phyloP scores from a whole-genome alignment of 169 alveolate species.

The Plasmodium sp. region DNA sequence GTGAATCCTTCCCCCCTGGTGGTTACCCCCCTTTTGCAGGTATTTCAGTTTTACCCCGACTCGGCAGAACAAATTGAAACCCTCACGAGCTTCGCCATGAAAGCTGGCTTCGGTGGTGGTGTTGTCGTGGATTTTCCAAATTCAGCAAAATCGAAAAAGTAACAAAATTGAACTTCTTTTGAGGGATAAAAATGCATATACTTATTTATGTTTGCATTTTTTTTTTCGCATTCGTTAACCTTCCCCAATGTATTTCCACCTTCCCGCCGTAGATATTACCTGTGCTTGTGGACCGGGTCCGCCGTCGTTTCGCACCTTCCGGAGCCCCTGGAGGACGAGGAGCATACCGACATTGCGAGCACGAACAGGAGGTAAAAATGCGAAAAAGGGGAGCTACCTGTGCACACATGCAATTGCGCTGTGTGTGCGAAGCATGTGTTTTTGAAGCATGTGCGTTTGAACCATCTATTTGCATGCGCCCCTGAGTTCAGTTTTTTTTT shows the following conservation, averaged over 20 bases:
- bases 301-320: conserved; percentile 76
- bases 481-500: background rate
- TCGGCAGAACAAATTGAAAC: conserved; percentile 94
- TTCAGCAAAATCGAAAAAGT: conserved; percentile 96
- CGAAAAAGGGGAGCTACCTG: background rate
- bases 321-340: conserved; percentile 75
- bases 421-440: background rate
- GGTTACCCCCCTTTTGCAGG: conserved; percentile 70
- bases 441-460: background rate
- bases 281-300: conserved; percentile 94
- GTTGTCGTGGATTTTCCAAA: conserved; percentile 97
- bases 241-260: background rate
- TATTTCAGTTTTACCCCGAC: conserved; percentile 97
- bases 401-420: background rate
- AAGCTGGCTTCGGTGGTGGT: conserved; percentile 96
- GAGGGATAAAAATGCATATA: background rate
- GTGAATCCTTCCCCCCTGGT: conserved; percentile 6
- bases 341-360: conserved; percentile 43
- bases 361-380: conserved; percentile 57
- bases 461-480: background rate
- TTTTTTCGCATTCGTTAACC: background rate
- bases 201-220: background rate
- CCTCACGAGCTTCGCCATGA: conserved; percentile 94
- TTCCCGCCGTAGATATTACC: conserved; percentile 82
- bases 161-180: background rate